Percentiles rank a stretch among this genome's conserved stretches.
These are phyloP conservation scores for Triangularia verruculosa DNA, from an alignment of 2,329 filamentous ascomycete species.

Conservation along the genomic window DNA sequence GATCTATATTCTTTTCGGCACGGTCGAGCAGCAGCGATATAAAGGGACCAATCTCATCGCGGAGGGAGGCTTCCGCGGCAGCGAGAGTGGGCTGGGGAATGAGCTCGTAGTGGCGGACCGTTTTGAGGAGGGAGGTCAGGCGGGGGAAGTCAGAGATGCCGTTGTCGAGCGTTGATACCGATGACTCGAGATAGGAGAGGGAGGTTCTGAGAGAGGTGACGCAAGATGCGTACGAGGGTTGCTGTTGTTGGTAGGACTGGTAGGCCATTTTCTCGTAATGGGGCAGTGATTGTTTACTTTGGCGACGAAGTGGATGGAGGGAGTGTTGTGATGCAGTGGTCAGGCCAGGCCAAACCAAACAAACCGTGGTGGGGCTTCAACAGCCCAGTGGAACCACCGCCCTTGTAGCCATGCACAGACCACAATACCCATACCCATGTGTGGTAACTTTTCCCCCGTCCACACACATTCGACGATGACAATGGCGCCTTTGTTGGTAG, in stretches of 20 bases:
- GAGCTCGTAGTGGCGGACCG: conserved; percentile 78
- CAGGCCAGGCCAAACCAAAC: background rate
- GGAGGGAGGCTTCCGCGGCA: conserved; percentile 77
- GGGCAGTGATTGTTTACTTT: background rate
- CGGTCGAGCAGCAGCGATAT: conserved; percentile 74
- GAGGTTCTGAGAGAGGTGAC: conserved; percentile 58
- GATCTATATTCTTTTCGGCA: conserved; percentile 79
- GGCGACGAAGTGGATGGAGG: background rate
- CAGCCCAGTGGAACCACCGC: too few relatives aligned
- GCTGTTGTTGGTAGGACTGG: background rate
- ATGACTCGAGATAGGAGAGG: conserved; percentile 59
- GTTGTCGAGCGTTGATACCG: conserved; percentile 53
- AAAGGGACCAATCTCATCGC: conserved; percentile 86
- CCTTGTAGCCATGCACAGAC: background rate
- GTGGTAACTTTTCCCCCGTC: background rate
- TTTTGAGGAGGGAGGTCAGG: conserved; percentile 54
- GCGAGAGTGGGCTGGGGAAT: conserved; percentile 81
- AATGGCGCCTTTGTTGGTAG: background rate
- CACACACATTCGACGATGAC: background rate
- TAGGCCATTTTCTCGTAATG: background rate
- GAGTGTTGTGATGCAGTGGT: background rate
- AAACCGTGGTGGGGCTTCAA: background rate
- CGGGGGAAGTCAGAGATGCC: conserved; percentile 59
- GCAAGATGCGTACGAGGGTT: conserved; percentile 51
- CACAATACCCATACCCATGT: background rate